Evolutionary conservation across 164 flowering plant species (phyloP).

Genomic region (Malania oleifera): DNA sequence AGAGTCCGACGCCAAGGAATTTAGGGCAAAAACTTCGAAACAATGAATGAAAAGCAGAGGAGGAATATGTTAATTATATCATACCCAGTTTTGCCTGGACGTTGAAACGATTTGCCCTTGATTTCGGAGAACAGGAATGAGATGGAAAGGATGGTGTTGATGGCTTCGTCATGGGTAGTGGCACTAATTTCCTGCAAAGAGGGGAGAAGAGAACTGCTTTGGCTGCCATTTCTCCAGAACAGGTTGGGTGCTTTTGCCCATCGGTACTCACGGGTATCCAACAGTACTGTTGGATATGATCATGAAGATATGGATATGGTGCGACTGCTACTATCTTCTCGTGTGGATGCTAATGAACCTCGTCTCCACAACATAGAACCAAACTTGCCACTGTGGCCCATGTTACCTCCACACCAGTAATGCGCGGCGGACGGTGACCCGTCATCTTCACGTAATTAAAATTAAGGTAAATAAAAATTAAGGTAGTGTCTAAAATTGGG

Average conservation of each 20-base stretch:
- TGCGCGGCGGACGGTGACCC: neutral
- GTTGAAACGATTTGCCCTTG: slow-evolving; percentile 24
- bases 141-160: slow-evolving; percentile 15
- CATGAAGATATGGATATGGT: slow-evolving; percentile 15
- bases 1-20: too few relatives aligned
- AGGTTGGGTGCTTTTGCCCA: neutral
- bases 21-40: too few relatives aligned
- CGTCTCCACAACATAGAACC: slow-evolving; percentile 6
- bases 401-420: neutral
- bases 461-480: too few relatives aligned
- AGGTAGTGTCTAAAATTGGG: too few relatives aligned
- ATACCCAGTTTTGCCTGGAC: slow-evolving; percentile 51
- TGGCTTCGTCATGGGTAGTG: slow-evolving; percentile 18
- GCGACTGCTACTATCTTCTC: slow-evolving; percentile 6
- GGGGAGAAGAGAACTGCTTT: slow-evolving; percentile 35
- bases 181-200: slow-evolving; percentile 8
- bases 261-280: neutral
- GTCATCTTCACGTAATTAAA: too few relatives aligned
- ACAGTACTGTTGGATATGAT: too few relatives aligned
- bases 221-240: slow-evolving; percentile 30
- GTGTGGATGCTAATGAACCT: slow-evolving; percentile 11
- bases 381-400: slow-evolving; percentile 4
- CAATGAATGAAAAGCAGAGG: neutral
- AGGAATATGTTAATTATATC: neutral
- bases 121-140: slow-evolving; percentile 16